phyloP scores from a whole-genome alignment of 805 yeast genomes.

The Candida lessepsii region DNA sequence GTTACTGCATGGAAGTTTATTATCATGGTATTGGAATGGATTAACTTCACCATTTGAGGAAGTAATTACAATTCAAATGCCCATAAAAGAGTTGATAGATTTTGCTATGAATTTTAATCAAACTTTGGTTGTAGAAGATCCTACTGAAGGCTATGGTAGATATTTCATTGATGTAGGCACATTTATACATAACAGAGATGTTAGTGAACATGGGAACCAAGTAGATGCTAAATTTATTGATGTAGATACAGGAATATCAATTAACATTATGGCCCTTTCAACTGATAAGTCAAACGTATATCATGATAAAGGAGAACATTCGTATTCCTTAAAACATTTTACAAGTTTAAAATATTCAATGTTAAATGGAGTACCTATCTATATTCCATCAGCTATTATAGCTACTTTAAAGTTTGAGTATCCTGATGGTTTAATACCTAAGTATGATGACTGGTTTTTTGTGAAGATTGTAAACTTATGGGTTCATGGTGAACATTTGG shows the following conservation, averaged over 20 bases:
- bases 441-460: slow-evolving; percentile 19
- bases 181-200: slow-evolving; percentile 27
- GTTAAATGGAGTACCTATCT: slow-evolving; percentile 48
- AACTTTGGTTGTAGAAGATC: slow-evolving; percentile 34
- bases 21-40: slow-evolving; percentile 34
- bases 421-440: slow-evolving; percentile 17
- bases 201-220: slow-evolving; percentile 23
- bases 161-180: slow-evolving; percentile 31
- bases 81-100: slow-evolving; percentile 21
- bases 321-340: slow-evolving; percentile 43
- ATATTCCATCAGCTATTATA: slow-evolving; percentile 19
- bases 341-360: slow-evolving; percentile 51
- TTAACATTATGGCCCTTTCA: slow-evolving; percentile 51
- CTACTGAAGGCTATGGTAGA: slow-evolving; percentile 25
- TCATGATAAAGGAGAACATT: slow-evolving; percentile 61
- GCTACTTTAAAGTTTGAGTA: slow-evolving; percentile 21
- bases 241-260: slow-evolving; percentile 53
- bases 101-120: slow-evolving; percentile 25
- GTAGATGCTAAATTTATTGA: slow-evolving; percentile 55
- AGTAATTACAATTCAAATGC: slow-evolving; percentile 30
- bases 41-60: slow-evolving; percentile 27
- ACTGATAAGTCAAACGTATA: slow-evolving; percentile 19
- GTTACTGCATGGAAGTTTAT: slow-evolving; percentile 28
- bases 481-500: slow-evolving; percentile 16
- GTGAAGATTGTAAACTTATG: slow-evolving; percentile 18